Percentiles rank a stretch among this genome's conserved stretches.
phyloP scores from a whole-genome alignment of 2,329 filamentous ascomycete genomes.

The Fusarium albidum region DNA sequence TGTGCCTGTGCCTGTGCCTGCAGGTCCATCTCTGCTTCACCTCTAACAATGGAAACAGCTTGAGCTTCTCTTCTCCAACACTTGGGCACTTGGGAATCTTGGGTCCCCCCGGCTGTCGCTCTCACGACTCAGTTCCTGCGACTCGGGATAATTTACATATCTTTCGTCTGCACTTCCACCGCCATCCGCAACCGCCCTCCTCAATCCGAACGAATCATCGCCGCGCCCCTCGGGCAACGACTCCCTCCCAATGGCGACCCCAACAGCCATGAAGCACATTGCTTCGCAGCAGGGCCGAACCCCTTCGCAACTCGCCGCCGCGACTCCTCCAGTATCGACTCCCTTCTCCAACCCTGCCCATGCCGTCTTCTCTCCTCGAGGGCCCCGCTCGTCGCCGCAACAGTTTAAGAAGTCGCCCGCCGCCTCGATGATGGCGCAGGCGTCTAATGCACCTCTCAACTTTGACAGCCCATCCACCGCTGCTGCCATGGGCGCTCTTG shows the following conservation, averaged over 20 bases:
- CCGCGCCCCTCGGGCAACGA: conserved; percentile 23
- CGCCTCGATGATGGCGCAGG: conserved; percentile 59
- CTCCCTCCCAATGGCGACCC: conserved; percentile 54
- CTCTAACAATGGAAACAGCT: background rate
- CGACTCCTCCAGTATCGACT: conserved; percentile 72
- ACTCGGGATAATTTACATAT: background rate
- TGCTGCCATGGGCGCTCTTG: conserved; percentile 66
- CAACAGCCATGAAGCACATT: conserved; percentile 58
- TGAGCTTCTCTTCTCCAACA: conserved; percentile 9
- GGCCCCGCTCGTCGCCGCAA: conserved; percentile 68
- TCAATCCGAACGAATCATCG: background rate
- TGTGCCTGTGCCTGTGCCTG: too few species aligned
- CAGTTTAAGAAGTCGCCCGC: conserved; percentile 71
- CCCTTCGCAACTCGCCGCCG: conserved; percentile 61
- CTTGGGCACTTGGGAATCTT: conserved; percentile 4
- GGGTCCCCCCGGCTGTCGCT: background rate
- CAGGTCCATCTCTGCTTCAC: background rate
- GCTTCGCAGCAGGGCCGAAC: conserved; percentile 53
- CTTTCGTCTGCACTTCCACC: background rate
- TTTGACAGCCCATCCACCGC: conserved; percentile 72
- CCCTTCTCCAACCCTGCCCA: conserved; percentile 68
- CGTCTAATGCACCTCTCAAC: conserved; percentile 57
- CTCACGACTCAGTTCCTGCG: background rate
- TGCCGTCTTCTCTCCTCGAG: conserved; percentile 67
- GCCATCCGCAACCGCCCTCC: background rate